Percentiles rank a stretch among this genome's conserved stretches.
phyloP scores from a whole-genome alignment of 495 filamentous ascomycete genomes.

The Entonaema liquescens region DNA sequence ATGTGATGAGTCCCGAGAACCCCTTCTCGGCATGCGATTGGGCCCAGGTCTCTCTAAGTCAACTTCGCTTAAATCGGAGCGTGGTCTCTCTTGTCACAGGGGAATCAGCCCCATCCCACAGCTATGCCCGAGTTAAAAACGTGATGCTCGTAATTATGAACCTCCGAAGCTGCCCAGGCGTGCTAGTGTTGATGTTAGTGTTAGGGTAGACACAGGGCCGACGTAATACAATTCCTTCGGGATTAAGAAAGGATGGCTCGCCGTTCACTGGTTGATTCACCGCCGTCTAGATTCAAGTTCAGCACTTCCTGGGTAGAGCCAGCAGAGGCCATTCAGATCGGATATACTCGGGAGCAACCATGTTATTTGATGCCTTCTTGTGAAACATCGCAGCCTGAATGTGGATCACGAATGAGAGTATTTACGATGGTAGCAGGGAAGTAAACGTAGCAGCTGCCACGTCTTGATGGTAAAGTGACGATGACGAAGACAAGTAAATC shows the following conservation, averaged over 20 bases:
- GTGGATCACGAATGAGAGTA: constrained; percentile 31
- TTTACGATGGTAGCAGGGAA: constrained; percentile 18
- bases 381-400: constrained; percentile 21
- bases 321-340: constrained; percentile 18
- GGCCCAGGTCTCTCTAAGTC: constrained; percentile 12
- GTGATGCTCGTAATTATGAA: constrained; percentile 28
- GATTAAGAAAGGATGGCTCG: constrained; percentile 32
- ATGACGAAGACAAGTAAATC: constrained; percentile 16
- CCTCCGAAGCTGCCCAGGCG: constrained; percentile 25
- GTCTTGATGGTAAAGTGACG: constrained; percentile 9
- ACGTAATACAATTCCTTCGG: constrained; percentile 25
- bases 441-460: constrained; percentile 17
- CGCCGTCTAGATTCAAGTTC: not conserved
- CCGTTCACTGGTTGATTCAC: constrained; percentile 10
- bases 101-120: constrained; percentile 8
- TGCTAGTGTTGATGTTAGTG: constrained; percentile 13
- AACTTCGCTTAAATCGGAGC: constrained; percentile 36
- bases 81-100: constrained; percentile 14
- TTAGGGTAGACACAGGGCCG: constrained; percentile 7
- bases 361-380: constrained; percentile 8
- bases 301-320: not conserved
- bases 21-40: constrained; percentile 37
- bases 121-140: constrained; percentile 12
- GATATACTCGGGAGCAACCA: constrained; percentile 31
- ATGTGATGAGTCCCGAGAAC: constrained; percentile 35